Evolutionary conservation across 305 asterid species (phyloP), one percentile per base, ranked within the genome.

Genomic region (Plantago coronopus): DNA sequence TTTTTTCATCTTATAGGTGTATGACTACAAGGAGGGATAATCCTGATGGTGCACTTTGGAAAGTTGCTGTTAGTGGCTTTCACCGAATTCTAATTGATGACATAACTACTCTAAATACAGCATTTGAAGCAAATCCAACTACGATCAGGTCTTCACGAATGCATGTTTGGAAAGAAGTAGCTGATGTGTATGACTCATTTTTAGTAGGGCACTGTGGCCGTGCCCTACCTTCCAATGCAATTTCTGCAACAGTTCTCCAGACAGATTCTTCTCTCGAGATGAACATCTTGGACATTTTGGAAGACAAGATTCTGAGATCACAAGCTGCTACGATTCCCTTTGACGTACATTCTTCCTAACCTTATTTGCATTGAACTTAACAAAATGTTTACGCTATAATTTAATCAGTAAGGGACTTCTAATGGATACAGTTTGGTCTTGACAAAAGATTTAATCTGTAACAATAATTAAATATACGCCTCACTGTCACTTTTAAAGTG

Each of bases 131-230:
- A 50, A 87, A 79, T 67, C 64, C 64, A 45, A 48, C 79, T 18
- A 66, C 75, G 49, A 54, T 69, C 61, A 81, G 76, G 74, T 72
- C 83, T 63, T 76, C 88, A 65, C 83, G 95, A 88, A 68, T 78
- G 38, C 94, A 89, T 51, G 76, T 79, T 61, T 93, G 99, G 99
- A 89, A 89, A 81, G 96, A 85, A 81, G 87, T 87, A 63, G 96
- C 96, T 42, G 99, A 87, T 78, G 85, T 93, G 63, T 89, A 85
- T 73, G 96, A 93, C 71, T 79, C 81, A 49, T 93, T 93, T 74
- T 77, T 93, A 64, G 95, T 87, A 70, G 95, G 99, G 58, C 89
- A 89, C 71, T 93, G 99, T 61, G 97, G 99, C 14, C 97, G 95
- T 54, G 97, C 99, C 44, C 84, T 89, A 54, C 86, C 88, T 72